Evolutionary conservation across 306 rosid genomes (phyloP), one percentile per base, ranked within the genome.

Genomic region (Cucumis hystrix): DNA sequence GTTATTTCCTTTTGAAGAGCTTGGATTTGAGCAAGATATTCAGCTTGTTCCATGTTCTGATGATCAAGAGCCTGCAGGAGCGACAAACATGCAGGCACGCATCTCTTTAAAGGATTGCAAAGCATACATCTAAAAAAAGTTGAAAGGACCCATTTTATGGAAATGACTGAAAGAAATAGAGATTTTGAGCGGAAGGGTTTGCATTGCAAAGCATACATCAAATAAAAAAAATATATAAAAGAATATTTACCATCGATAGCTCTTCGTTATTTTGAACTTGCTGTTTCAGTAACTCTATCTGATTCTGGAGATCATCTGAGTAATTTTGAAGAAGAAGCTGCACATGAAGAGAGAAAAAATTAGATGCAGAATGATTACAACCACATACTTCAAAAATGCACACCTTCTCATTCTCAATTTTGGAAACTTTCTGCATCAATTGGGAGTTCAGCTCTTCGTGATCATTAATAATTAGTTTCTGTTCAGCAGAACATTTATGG

Each of bases 381-480:
- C 37, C 49, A 62, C 25, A 69, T 51, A 78, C 37, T 76, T 62
- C 41, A 78, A 61, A 64, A 62, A 33, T 35, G 56, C 80, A 30
- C 75, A 93, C 96, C 91, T 93, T 93, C 82, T 91, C 91, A 79
- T 77, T 87, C 84, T 89, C 89, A 80, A 91, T 89, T 78, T 81
- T 84, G 14, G 84, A 81, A 76, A 87, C 84, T 83, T 86, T 88
- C 77, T 88, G 79, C 78, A 77, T 83, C 83, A 87, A 64, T 87
- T 82, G 83, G 75, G 86, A 82, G 83, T 65, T 83, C 78, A 91
- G 79, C 81, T 86, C 89, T 79, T 86, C 85, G 62, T 85, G 73
- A 76, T 84, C 75, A 63, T 82, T 80, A 39, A 82, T 78, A 70
- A 88, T 77, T 73, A 78, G 61, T 41, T 83, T 86, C 69, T 87